phyloP scores from a whole-genome alignment of 106 monocot genomes.

The Amphibolis antarctica region DNA sequence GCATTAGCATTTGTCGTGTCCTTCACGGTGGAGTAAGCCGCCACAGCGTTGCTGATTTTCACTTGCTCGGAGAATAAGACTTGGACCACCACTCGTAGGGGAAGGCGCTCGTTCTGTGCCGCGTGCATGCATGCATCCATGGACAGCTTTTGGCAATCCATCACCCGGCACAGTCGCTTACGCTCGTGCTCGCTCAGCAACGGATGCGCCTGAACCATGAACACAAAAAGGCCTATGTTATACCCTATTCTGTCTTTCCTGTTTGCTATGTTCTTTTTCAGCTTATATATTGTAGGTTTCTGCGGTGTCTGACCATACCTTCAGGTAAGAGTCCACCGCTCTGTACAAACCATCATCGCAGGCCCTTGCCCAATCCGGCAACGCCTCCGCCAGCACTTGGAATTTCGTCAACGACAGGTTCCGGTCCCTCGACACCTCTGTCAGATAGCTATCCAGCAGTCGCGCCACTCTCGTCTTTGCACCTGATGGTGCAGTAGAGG shows the following conservation, averaged over 20 bases:
- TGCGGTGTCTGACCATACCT: conserved; percentile 22
- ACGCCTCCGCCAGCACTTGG: conserved; percentile 75
- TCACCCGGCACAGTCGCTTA: conserved; percentile 87
- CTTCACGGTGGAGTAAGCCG: conserved; percentile 49
- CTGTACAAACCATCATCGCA: conserved; percentile 89
- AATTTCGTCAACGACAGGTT: conserved; percentile 88
- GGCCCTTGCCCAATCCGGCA: conserved; percentile 80
- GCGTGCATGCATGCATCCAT: conserved; percentile 99
- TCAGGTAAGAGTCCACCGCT: conserved; percentile 91
- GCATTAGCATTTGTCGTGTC: conserved; percentile 4
- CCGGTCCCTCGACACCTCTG: conserved; percentile 83
- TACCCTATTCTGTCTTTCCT: no score
- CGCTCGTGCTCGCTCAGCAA: conserved; percentile 80
- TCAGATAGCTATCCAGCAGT: conserved; percentile 73
- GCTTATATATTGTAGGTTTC: no score
- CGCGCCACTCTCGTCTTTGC: conserved; percentile 82
- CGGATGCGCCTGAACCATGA: conserved; percentile 52
- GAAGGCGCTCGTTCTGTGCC: conserved; percentile 92
- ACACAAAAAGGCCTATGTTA: not conserved
- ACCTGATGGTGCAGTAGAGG: not conserved
- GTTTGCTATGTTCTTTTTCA: no score
- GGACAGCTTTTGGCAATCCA: conserved; percentile 99
- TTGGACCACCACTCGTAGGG: conserved; percentile 80
- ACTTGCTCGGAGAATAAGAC: conserved; percentile 95
- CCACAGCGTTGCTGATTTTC: conserved; percentile 86